A percentile compares a stretch with the other conserved stretches of the same genome.
These are phyloP conservation scores for Durusdinium trenchii DNA, from an alignment of 73 alveolate genomes.

Conservation along the genomic window DNA sequence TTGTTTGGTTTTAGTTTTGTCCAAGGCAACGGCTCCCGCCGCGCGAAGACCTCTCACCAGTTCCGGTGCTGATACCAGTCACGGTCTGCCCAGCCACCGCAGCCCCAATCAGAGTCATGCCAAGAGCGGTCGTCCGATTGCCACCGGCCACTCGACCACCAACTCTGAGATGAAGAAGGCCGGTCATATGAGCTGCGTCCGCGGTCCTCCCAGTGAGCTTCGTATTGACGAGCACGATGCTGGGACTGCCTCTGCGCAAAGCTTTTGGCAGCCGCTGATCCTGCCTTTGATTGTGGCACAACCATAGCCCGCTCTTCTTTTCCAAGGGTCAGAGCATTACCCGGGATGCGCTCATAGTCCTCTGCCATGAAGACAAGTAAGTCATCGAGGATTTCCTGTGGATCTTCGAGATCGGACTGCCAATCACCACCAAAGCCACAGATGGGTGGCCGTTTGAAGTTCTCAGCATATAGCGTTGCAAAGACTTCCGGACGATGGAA, in stretches of 20 bases:
- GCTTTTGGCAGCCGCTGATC: slow-evolving; percentile 10
- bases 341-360: slow-evolving; percentile 12
- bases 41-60: slow-evolving; percentile 10
- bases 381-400: slow-evolving; percentile 4
- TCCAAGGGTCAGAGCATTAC: slow-evolving; percentile 4
- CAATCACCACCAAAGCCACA: slow-evolving; percentile 4
- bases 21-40: too few species aligned
- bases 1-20: background rate
- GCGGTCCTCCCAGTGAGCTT: slow-evolving; percentile 12
- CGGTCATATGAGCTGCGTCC: slow-evolving; percentile 10
- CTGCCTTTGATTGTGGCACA: slow-evolving; percentile 4
- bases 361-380: background rate
- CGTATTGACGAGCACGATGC: slow-evolving; percentile 7
- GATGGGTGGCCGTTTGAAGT: slow-evolving; percentile 7
- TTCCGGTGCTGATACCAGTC: slow-evolving; percentile 7
- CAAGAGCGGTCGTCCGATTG: slow-evolving; percentile 10
- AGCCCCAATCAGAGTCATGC: slow-evolving; percentile 7
- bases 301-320: slow-evolving; percentile 4
- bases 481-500: slow-evolving; percentile 4
- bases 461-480: background rate
- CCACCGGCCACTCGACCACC: slow-evolving; percentile 17
- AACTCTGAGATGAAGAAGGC: slow-evolving; percentile 2
- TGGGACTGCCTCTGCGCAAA: slow-evolving; percentile 10
- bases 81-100: slow-evolving; percentile 17
- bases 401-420: slow-evolving; percentile 7